Evolutionary conservation across 371 early-diverging fungal species (phyloP).

Genomic region (Actinomortierella ambigua): DNA sequence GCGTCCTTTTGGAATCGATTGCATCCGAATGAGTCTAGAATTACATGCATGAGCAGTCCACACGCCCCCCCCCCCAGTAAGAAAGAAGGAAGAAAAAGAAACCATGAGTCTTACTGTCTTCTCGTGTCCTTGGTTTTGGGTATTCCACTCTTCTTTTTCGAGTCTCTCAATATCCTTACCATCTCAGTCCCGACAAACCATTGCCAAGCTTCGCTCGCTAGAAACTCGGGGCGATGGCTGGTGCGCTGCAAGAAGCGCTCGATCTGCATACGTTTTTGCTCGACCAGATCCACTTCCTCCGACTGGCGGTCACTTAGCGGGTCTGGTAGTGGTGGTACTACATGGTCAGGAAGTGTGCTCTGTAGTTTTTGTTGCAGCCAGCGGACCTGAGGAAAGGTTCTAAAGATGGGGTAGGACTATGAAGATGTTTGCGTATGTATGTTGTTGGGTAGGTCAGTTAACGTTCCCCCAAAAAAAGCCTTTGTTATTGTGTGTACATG

Average conservation of each 20-base stretch:
- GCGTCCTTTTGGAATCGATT: slow-evolving; percentile 47
- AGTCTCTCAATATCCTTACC: slow-evolving; percentile 47
- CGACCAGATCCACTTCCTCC: slow-evolving; percentile 68
- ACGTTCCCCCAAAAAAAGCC: no score
- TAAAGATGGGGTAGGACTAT: slow-evolving; percentile 49
- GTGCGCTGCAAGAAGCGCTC: slow-evolving; percentile 57
- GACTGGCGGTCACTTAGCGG: slow-evolving; percentile 50
- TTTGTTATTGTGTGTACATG: no score
- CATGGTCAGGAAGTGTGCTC: slow-evolving; percentile 47
- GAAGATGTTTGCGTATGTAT: slow-evolving; percentile 3
- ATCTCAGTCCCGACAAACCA: slow-evolving; percentile 66
- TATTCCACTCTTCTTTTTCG: not conserved
- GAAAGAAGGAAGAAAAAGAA: no score
- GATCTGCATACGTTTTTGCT: slow-evolving; percentile 62
- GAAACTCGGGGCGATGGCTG: slow-evolving; percentile 49
- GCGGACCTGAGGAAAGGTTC: slow-evolving; percentile 64
- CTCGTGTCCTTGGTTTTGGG: not conserved
- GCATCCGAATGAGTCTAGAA: slow-evolving; percentile 44
- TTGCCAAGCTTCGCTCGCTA: slow-evolving; percentile 48
- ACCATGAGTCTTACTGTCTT: no score
- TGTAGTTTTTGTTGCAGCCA: slow-evolving; percentile 60
- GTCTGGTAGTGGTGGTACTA: slow-evolving; percentile 64
- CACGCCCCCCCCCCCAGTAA: slow-evolving; percentile 27
- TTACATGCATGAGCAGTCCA: not conserved
- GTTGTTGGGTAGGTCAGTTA: no score